Evolutionary conservation across 768 basidiomycete species (phyloP), one percentile per base, ranked within the genome.

Genomic region (Podaxis mareebaensis): DNA sequence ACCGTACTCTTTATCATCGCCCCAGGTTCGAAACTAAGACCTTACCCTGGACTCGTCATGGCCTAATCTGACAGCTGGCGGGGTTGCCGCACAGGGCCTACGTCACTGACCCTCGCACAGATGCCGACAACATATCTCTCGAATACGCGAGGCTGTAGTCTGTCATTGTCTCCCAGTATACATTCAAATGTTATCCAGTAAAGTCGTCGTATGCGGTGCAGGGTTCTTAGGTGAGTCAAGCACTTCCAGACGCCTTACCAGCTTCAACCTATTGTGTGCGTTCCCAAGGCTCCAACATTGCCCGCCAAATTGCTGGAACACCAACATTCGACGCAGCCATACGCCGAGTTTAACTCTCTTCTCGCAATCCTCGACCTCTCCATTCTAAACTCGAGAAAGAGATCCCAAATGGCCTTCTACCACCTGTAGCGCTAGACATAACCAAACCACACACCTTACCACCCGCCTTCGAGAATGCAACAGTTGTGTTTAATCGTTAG

Each of bases 401-500:
- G 30, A 51, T 74, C 63, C 74, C 80, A 30, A 70, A 77, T 36
- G 71, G 62, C 13, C 72, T 83, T 60, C 79, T 80, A 65, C 82
- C 76, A 20, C 80, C 77, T 51, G 77, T 70, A 17, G 64, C 75
- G 40, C 75, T 82, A 17, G 89, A 92, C 67, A 78, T 92, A 53
- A 88, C 87, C 15, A 76, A 82, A 44, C 75, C 78, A 13, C 68
- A 73, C 4, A 82, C 84, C 0, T 73, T 90, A 8, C 51, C 56
- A 8, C 66, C 73, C 3, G 86, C 84, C 3, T 82, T 92, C 63
- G 69, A 81, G 61, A 82, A 76, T 64, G 88, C 91, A 2, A 70
- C 77, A 39, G 79, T 83, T 1, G 80, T 91, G 76, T 91, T 0
- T 91, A 89, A 17, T 92, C 38, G 90, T 91, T 30, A 90, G 90